Base-by-base conservation (phyloP, 345 rosid genomes). In the Salix purpurea region DNA sequence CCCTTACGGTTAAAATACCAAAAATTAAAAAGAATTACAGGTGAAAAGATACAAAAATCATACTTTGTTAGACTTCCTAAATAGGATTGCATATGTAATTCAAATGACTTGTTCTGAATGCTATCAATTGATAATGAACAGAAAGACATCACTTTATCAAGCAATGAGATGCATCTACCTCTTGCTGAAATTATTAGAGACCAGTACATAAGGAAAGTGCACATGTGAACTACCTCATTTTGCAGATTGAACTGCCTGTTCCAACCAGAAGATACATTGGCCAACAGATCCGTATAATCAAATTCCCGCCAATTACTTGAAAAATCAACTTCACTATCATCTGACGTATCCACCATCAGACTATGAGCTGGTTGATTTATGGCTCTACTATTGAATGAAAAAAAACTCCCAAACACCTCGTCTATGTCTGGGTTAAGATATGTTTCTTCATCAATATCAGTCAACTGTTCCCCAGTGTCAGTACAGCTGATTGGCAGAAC, bases 301-400 rank as follows among this genome's bases (percentile, higher is more conserved):
- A 82, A 76, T 69, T 84, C 88, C 42, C 78, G 88, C 73, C 82
- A 65, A 5, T 74, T 72, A 87, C 78, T 78, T 34, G 88, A 84
- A 86, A 91, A 87, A 76, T 91, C 91, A 78, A 87, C 67, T 78
- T 89, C 95, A 75, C 89, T 83, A 61, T 86, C 91, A 76, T 89
- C 90, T n/a, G 91, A 85, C 62, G 86, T 79, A 73, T 83, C 90
- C 74, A 79, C 89, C 70, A 77, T 77, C 73, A 76, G 73, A 21
- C 74, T 83, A 68, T 71, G 87, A 40, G 69, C 68, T 66, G 83
- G 85, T 39, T 82, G 85, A 79, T 78, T 62, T 54, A 73, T 67
- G 39, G 74, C 46, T 19, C 23, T 36, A 48, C 81, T 67, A 79
- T 62, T 68, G 34, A 81, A 69, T 12, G 84, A 83, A 79, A 81